These are phyloP conservation scores for Rubia yunnanensis DNA, from an alignment of 257 asterid genomes.

Conservation along the genomic window DNA sequence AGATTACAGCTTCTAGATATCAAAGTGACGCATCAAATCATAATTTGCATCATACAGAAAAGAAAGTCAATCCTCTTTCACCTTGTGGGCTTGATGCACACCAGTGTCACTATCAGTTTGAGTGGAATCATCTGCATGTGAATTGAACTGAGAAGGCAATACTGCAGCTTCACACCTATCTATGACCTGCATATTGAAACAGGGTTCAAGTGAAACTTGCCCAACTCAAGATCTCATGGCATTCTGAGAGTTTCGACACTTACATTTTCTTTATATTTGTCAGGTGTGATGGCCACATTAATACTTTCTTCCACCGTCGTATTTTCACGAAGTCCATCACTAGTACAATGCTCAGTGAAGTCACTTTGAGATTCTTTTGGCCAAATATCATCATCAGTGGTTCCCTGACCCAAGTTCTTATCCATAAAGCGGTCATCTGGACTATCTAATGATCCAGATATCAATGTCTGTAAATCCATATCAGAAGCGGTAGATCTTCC, in stretches of 20 bases:
- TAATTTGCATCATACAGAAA: background rate
- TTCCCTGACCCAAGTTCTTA: constrained; percentile 24
- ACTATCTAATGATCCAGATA: constrained; percentile 13
- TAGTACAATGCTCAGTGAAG: constrained; percentile 3
- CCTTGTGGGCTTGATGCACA: constrained; percentile 13
- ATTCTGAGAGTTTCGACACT: background rate
- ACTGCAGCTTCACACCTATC: constrained; percentile 6
- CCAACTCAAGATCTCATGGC: background rate
- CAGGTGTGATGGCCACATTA: constrained; percentile 1
- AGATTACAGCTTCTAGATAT: constrained; percentile 3
- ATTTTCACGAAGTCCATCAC: constrained; percentile 2
- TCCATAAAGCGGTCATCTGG: constrained; percentile 20
- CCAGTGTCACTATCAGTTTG: constrained; percentile 5
- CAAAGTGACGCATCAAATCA: background rate
- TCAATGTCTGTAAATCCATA: constrained; percentile 21
- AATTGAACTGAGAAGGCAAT: constrained; percentile 14
- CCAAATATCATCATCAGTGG: constrained; percentile 14
- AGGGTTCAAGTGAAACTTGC: constrained; percentile 1
- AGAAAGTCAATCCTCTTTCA: constrained; percentile 9
- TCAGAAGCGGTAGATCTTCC: constrained; percentile 20
- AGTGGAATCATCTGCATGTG: constrained; percentile 10
- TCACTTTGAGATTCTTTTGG: constrained; percentile 21
- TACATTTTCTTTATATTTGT: constrained; percentile 14
- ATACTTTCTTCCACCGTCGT: background rate
- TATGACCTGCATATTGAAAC: constrained; percentile 19